These are phyloP conservation scores for Aspergillus candidus DNA, from an alignment of 2,329 filamentous ascomycete species.

Conservation along the genomic window DNA sequence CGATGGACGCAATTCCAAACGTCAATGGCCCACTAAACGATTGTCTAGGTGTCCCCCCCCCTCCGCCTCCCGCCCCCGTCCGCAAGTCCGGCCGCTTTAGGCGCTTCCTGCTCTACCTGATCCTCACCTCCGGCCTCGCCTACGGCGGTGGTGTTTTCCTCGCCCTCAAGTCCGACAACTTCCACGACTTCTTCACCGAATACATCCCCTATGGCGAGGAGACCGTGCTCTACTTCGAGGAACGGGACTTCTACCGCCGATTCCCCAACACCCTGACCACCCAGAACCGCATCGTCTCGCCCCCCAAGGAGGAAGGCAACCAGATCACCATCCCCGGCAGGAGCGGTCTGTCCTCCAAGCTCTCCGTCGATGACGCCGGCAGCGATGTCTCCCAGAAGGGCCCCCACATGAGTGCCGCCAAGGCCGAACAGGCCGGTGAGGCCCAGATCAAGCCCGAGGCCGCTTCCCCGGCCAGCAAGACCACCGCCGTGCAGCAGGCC, in stretches of 20 bases:
- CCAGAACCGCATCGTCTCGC: constrained; percentile 35
- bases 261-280: constrained; percentile 57
- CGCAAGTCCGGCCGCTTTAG: constrained; percentile 68
- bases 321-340: constrained; percentile 77
- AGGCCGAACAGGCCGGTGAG: constrained; percentile 22
- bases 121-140: constrained; percentile 68
- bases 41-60: constrained; percentile 30
- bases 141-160: constrained; percentile 90
- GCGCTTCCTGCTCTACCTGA: constrained; percentile 68
- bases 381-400: constrained; percentile 53
- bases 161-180: constrained; percentile 89
- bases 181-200: constrained; percentile 98
- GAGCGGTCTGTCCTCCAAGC: constrained; percentile 76
- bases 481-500: constrained; percentile 22
- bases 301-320: constrained; percentile 51
- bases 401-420: constrained; percentile 42
- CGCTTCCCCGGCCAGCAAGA: constrained; percentile 25
- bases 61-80: constrained; percentile 43
- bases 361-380: constrained; percentile 57
- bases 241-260: constrained; percentile 82
- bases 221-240: constrained; percentile 89
- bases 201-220: constrained; percentile 93
- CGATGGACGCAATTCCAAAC: constrained; percentile 1
- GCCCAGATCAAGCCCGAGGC: constrained; percentile 22
- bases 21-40: constrained; percentile 33